Percentiles rank a stretch among this genome's conserved stretches.
Conservation (phyloP, 129 eudicot genomes). For the Flaveria brownii region DNA sequence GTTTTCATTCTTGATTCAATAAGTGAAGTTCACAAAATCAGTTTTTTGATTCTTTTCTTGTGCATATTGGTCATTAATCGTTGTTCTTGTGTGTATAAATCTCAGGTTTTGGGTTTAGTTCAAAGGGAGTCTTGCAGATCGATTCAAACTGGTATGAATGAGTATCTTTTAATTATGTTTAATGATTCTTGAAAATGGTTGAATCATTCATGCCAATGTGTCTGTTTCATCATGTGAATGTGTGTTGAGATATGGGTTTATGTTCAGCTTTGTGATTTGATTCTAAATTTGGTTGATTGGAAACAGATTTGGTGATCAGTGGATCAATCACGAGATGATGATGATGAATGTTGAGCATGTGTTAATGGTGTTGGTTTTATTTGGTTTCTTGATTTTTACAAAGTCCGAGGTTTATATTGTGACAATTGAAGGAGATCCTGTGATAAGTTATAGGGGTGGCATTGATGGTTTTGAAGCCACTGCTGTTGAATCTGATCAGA, state of each 20-base stretch:
- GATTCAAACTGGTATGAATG: constrained; percentile 30
- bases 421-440: constrained; percentile 88
- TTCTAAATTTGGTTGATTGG: constrained; percentile 20
- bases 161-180: not conserved
- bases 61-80: constrained; percentile 23
- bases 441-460: constrained; percentile 82
- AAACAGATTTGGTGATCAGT: constrained; percentile 38
- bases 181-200: constrained; percentile 10
- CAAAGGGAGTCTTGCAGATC: constrained; percentile 24
- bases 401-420: constrained; percentile 75
- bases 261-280: constrained; percentile 12
- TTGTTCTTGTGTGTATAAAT: constrained; percentile 12
- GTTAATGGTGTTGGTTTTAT: constrained; percentile 40
- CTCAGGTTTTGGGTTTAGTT: constrained; percentile 27
- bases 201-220: not conserved
- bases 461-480: constrained; percentile 81
- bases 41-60: constrained; percentile 34
- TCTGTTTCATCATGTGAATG: not conserved
- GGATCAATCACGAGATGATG: constrained; percentile 29
- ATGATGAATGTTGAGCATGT: constrained; percentile 49
- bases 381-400: constrained; percentile 38
- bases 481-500: constrained; percentile 73
- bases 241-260: constrained; percentile 2
- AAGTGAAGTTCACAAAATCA: constrained; percentile 40
- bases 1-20: constrained; percentile 26